These are phyloP conservation scores for Dactylellina drechsleri DNA, from an alignment of 2,329 filamentous ascomycete genomes.

Conservation along the genomic window DNA sequence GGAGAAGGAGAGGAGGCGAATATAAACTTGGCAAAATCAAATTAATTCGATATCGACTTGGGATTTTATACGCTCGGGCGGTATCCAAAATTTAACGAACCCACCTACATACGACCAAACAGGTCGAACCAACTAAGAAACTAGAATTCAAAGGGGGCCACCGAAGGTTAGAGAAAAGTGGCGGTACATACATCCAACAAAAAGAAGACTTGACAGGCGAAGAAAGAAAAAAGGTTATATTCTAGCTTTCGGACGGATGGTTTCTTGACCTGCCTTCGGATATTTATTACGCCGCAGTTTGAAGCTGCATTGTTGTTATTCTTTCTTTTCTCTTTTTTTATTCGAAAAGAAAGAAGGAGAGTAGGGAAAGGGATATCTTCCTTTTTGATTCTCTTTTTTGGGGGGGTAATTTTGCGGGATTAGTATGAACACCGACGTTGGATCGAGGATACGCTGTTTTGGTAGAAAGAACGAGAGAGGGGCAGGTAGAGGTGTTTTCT, in stretches of 20 bases:
- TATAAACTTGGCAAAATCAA: slow-evolving; percentile 1
- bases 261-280: slow-evolving; percentile 17
- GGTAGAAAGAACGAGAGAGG: background rate
- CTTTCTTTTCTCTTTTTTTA: background rate
- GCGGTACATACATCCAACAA: too few species aligned
- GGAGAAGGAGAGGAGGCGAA: background rate
- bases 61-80: background rate
- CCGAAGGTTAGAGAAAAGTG: too few species aligned
- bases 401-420: background rate
- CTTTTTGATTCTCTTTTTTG: background rate
- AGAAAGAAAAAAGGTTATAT: too few species aligned
- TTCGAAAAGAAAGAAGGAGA: slow-evolving; percentile 2
- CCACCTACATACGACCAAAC: too few species aligned
- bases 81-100: too few species aligned
- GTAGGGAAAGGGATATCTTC: slow-evolving; percentile 1
- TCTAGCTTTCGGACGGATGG: too few species aligned
- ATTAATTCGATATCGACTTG: background rate
- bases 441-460: slow-evolving; percentile 4
- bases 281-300: slow-evolving; percentile 14
- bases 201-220: too few species aligned
- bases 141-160: too few species aligned
- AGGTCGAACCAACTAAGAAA: too few species aligned
- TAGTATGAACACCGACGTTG: slow-evolving; percentile 30
- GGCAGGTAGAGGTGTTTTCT: too few species aligned
- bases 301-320: slow-evolving; percentile 9